Conservation (phyloP, 1,284 basidiomycete species). For the Ustilago tritici region DNA sequence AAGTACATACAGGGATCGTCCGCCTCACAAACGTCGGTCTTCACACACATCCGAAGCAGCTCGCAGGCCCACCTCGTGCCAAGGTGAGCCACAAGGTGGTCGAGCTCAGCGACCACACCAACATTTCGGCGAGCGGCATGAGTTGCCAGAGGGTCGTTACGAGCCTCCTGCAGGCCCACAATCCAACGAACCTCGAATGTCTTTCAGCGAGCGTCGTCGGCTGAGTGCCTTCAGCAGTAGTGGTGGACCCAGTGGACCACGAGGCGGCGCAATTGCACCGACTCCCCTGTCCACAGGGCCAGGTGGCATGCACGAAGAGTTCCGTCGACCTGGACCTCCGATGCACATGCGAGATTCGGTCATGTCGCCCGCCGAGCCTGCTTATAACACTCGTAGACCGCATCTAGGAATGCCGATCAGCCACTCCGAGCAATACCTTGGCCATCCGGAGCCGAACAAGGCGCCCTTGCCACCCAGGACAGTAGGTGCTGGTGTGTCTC, state of each 20-base stretch:
- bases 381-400: conserved; percentile 25
- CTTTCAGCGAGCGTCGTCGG: conserved; percentile 21
- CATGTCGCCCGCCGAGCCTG: conserved; percentile 27
- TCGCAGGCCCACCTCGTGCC: conserved; percentile 24
- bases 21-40: conserved; percentile 17
- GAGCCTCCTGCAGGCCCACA: conserved; percentile 14
- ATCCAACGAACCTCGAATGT: conserved; percentile 7
- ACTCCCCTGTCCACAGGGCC: conserved; percentile 4
- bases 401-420: conserved; percentile 18
- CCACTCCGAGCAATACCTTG: conserved; percentile 25
- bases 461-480: conserved; percentile 28
- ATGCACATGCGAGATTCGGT: conserved; percentile 21
- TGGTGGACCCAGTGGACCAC: conserved; percentile 8
- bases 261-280: conserved; percentile 4
- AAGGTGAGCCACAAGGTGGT: conserved; percentile 20
- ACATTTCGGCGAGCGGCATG: conserved; percentile 12
- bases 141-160: conserved; percentile 14
- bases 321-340: conserved; percentile 31
- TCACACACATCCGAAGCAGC: conserved; percentile 22
- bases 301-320: conserved; percentile 28
- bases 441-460: conserved; percentile 11
- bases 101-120: conserved; percentile 4
- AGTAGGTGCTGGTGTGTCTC: conserved; percentile 8
- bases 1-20: conserved; percentile 12
- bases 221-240: conserved; percentile 20